Base-by-base conservation (phyloP, 2,329 filamentous ascomycete genomes). In the Penicillium verrucosum region DNA sequence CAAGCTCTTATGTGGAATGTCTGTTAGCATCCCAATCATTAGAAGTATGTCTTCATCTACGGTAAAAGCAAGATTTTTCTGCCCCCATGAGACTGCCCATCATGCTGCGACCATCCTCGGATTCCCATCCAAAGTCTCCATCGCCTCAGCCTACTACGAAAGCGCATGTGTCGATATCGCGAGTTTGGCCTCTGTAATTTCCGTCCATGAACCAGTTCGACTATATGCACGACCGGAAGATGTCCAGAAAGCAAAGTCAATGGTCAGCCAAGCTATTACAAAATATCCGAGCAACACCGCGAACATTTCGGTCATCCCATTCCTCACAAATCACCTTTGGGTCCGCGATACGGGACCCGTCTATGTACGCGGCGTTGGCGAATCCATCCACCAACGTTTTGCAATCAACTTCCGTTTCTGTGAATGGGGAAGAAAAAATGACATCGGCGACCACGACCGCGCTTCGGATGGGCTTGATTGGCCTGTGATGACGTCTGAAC, bases 131-230 rank as follows among this genome's bases (percentile, higher is more conserved):
- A 53, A 44, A 44, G 36, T 30, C 12, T 65, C 63, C 14, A 60
- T 63, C 18, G 49, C 60, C 5, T 32, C 57, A 2, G 48, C 51
- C 10, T 58, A 64, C 32, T 65, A 66, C 40, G 56, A 61, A 30
- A 49, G 32, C 8, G 60, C 62, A 3, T 68, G 66, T 48, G 53
- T 44, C 14, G 66, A 69, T 8, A 65, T 69, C 29, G 59, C 57
- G 11, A 59, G 49, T 16, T 42, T 69, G 10, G 65, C 62, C 7
- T 57, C 58, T 14, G 58, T 61, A 1, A 67, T 68, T 30, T 63
- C 68, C 0, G 50, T 25, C 1, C 69, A 71, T 45, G 69, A 71
- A 51, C 65, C 66, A 10, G 68, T 71, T 3, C 63, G 61, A 3
- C 42, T 71, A 11, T 68, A 66, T 42, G 54, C 62, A 4, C 58